Conservation (phyloP, 306 rosid genomes). For the Amphicarpaea edgeworthii region DNA sequence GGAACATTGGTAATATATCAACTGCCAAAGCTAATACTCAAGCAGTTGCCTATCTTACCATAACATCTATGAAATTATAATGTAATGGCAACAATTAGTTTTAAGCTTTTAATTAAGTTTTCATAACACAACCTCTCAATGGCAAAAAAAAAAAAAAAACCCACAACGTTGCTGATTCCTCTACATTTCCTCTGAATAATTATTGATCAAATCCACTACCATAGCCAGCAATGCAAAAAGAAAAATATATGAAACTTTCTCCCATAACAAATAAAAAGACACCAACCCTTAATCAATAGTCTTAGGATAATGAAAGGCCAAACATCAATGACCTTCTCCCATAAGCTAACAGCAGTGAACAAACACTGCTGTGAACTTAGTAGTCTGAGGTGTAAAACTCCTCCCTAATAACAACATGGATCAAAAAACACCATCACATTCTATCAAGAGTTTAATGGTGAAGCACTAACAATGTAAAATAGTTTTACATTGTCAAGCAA, state of each 20-base stretch:
- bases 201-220: background rate
- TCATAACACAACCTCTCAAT: background rate
- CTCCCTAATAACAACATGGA: background rate
- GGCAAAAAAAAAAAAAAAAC: background rate
- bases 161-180: background rate
- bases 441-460: too few species aligned
- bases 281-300: background rate
- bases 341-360: too few species aligned
- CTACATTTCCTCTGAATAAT: background rate
- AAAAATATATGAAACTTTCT: background rate
- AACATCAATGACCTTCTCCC: background rate
- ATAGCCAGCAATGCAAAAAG: background rate
- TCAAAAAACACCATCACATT: background rate
- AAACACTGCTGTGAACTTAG: too few species aligned
- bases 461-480: too few species aligned
- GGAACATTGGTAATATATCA: constrained; percentile 7
- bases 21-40: background rate
- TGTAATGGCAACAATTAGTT: background rate
- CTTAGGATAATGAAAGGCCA: background rate
- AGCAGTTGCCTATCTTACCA: background rate
- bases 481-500: too few species aligned
- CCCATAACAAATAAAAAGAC: background rate
- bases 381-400: too few species aligned
- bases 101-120: background rate
- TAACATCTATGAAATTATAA: background rate